Evolutionary conservation across 352 stramenopile species (phyloP).

Genomic region (Phytophthora foliorum): DNA sequence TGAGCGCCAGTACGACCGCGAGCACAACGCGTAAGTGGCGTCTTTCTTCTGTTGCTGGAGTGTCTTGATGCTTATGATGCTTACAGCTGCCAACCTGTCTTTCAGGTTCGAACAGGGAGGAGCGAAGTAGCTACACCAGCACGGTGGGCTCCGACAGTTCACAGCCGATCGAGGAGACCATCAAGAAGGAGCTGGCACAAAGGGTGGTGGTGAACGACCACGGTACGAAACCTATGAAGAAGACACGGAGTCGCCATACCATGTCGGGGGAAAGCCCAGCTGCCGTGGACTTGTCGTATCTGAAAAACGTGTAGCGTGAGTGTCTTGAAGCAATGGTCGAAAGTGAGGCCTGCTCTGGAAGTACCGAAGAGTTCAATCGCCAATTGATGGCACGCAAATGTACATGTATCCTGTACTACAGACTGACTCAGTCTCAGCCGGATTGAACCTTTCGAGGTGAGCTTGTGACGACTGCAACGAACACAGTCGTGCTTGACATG

Average conservation of each 20-base stretch:
- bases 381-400: slow-evolving; percentile 1
- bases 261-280: slow-evolving; percentile 2
- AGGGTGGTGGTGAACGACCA: slow-evolving; percentile 3
- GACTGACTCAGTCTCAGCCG: neutral
- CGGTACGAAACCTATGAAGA: slow-evolving; percentile 10
- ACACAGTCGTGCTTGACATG: slow-evolving; percentile 10
- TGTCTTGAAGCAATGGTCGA: neutral
- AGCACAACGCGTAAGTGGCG: slow-evolving; percentile 20
- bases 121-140: slow-evolving; percentile 39
- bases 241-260: slow-evolving; percentile 22
- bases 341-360: slow-evolving; percentile 5
- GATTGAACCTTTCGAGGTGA: neutral
- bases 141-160: slow-evolving; percentile 39
- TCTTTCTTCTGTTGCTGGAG: neutral
- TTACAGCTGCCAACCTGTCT: slow-evolving; percentile 28
- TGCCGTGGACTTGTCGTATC: slow-evolving; percentile 43
- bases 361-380: neutral
- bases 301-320: slow-evolving; percentile 26
- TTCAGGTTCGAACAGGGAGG: slow-evolving; percentile 22
- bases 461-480: slow-evolving; percentile 15
- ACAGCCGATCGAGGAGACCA: slow-evolving; percentile 24
- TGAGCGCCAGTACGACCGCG: slow-evolving; percentile 10
- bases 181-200: slow-evolving; percentile 23
- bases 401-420: slow-evolving; percentile 15
- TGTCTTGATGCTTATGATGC: slow-evolving; percentile 16